Conservation (phyloP, 1,284 basidiomycete species). For the Cronartium quercuum region DNA sequence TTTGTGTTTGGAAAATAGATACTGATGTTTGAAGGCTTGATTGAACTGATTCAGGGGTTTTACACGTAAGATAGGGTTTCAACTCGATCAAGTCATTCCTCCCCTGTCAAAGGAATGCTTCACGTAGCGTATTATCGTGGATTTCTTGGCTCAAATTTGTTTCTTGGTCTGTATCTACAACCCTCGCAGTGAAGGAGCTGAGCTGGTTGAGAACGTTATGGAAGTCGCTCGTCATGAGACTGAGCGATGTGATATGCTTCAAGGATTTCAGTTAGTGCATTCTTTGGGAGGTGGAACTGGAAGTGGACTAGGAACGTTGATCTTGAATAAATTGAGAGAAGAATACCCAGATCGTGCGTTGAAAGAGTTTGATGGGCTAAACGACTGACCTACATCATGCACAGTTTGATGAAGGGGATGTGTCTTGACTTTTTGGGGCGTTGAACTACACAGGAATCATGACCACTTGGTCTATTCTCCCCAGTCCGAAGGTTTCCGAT, state of each 20-base stretch:
- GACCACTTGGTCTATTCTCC: conserved; percentile 38
- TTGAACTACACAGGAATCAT: conserved; percentile 33
- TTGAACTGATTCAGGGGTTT: conserved; percentile 11
- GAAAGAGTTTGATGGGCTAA: too few relatives aligned
- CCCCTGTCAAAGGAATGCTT: not conserved
- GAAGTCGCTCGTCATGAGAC: conserved; percentile 50
- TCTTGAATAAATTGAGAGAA: conserved; percentile 50
- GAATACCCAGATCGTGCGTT: conserved; percentile 49
- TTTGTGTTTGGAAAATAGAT: not conserved
- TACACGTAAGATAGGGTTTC: conserved; percentile 21
- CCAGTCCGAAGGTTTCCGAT: conserved; percentile 47
- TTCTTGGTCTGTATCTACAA: conserved; percentile 40
- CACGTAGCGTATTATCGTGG: conserved; percentile 29
- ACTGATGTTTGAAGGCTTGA: not conserved
- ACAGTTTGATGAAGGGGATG: conserved; percentile 47
- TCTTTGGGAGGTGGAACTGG: conserved; percentile 50
- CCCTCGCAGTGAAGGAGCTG: conserved; percentile 49
- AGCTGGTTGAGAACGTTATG: conserved; percentile 49
- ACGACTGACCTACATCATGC: conserved; percentile 48
- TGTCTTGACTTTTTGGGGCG: conserved; percentile 3
- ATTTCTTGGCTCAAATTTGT: not conserved
- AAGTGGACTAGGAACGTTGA: conserved; percentile 49
- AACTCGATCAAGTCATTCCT: not conserved
- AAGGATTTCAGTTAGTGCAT: conserved; percentile 50
- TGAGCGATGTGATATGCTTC: conserved; percentile 49